phyloP scores from a whole-genome alignment of 345 rosid species.

The Brassica rapa region DNA sequence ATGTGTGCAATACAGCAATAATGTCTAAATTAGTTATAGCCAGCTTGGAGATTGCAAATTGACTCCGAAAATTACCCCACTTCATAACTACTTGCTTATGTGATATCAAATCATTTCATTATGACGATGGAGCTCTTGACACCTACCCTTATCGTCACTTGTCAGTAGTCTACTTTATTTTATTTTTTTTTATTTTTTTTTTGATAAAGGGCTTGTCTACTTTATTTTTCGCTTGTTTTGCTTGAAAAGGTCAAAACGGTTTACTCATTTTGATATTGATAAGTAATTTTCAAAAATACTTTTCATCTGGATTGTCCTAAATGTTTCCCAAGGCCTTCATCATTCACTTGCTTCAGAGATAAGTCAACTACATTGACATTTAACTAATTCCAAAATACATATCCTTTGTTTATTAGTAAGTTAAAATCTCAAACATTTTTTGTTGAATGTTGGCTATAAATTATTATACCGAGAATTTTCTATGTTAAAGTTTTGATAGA shows the following conservation, averaged over 20 bases:
- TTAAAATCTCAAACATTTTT: neutral
- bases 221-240: conserved; percentile 27
- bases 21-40: conserved; percentile 18
- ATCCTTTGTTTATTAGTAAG: conserved; percentile 1
- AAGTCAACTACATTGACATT: conserved; percentile 16
- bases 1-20: conserved; percentile 14
- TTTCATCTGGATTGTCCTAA: neutral
- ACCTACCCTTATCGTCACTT: conserved; percentile 19
- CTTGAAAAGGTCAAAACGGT: conserved; percentile 30
- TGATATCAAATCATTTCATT: conserved; percentile 40
- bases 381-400: neutral
- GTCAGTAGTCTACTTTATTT: conserved; percentile 29
- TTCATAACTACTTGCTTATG: conserved; percentile 29
- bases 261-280: conserved; percentile 33
- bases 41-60: conserved; percentile 31
- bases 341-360: conserved; percentile 14
- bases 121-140: conserved; percentile 28
- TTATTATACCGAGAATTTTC: neutral
- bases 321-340: conserved; percentile 17
- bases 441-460: neutral
- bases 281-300: conserved; percentile 1
- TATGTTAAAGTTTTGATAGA: neutral
- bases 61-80: conserved; percentile 25
- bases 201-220: neutral
- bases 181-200: too few relatives aligned